Conservation (phyloP, 1,284 basidiomycete species). For the Tylopilus sp. region DNA sequence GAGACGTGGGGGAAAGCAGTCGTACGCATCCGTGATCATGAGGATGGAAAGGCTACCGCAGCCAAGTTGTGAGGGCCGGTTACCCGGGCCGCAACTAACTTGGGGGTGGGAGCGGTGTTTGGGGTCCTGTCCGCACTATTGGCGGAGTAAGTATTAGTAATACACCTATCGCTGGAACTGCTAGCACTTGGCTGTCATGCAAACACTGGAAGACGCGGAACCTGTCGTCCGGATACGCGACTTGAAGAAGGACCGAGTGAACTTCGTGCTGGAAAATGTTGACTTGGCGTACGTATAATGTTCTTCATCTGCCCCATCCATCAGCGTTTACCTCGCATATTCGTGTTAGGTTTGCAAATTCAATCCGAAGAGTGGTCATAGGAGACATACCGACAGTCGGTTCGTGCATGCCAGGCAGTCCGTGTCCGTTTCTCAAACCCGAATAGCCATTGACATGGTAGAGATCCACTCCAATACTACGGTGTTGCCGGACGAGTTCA, state of each 20-base stretch:
- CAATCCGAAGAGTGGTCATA: conserved; percentile 86
- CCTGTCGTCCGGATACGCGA: conserved; percentile 77
- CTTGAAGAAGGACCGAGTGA: conserved; percentile 75
- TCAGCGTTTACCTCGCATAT: conserved; percentile 12
- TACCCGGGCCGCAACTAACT: neutral
- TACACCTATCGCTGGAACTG: neutral
- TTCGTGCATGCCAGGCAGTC: conserved; percentile 41
- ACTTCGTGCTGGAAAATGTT: conserved; percentile 91
- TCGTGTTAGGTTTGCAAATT: conserved; percentile 76
- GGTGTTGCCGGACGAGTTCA: conserved; percentile 96
- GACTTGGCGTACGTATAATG: conserved; percentile 72
- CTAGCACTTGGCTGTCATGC: no score
- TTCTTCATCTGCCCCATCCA: neutral
- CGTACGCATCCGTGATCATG: conserved; percentile 58
- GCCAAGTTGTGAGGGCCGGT: conserved; percentile 34
- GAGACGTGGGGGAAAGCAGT: conserved; percentile 95
- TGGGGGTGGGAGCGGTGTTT: conserved; percentile 13
- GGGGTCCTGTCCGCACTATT: conserved; percentile 22
- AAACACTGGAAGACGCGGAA: conserved; percentile 48
- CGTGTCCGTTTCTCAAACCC: conserved; percentile 2
- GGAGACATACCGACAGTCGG: conserved; percentile 94
- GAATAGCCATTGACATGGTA: conserved; percentile 91
- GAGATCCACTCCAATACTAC: conserved; percentile 91
- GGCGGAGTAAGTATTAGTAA: conserved; percentile 2
- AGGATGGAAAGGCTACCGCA: conserved; percentile 10